Conservation (phyloP, 2,329 filamentous ascomycete species). For the Penicillium sp. region DNA sequence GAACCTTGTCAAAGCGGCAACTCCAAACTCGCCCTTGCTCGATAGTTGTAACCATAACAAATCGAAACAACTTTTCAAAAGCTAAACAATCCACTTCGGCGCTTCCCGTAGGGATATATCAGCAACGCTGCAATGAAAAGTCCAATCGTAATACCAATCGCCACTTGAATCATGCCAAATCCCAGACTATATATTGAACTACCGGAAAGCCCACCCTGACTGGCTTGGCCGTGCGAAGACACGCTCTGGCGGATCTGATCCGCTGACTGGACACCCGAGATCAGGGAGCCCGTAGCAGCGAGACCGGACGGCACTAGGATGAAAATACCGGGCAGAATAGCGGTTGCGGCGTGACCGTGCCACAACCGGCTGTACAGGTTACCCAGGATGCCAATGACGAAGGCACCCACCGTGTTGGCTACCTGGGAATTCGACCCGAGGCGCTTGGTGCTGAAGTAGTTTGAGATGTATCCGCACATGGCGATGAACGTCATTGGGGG, state of each 20-base stretch:
- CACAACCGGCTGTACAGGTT: constrained; percentile 68
- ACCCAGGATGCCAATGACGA: constrained; percentile 69
- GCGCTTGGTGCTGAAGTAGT: constrained; percentile 37
- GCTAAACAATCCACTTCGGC: constrained; percentile 41
- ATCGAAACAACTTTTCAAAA: constrained; percentile 17
- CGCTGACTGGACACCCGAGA: constrained; percentile 53
- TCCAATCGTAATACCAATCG: constrained; percentile 42
- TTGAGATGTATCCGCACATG: constrained; percentile 65
- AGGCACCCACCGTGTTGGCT: constrained; percentile 69
- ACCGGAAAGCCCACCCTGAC: constrained; percentile 17
- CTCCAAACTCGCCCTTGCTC: no score
- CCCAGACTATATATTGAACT: constrained; percentile 32
- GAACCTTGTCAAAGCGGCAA: no score
- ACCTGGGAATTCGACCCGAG: constrained; percentile 70
- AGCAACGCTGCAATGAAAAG: constrained; percentile 41
- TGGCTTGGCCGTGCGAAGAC: constrained; percentile 10
- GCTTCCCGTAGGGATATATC: constrained; percentile 41
- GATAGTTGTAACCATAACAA: no score
- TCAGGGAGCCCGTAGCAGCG: constrained; percentile 53
- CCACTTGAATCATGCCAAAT: constrained; percentile 42
- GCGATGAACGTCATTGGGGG: constrained; percentile 72
- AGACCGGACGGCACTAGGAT: constrained; percentile 58
- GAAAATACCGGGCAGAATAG: constrained; percentile 82
- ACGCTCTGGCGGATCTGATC: constrained; percentile 46
- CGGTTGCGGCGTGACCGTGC: constrained; percentile 75